Base-by-base conservation (phyloP, 2,329 filamentous ascomycete genomes). In the Fusarium succisae region DNA sequence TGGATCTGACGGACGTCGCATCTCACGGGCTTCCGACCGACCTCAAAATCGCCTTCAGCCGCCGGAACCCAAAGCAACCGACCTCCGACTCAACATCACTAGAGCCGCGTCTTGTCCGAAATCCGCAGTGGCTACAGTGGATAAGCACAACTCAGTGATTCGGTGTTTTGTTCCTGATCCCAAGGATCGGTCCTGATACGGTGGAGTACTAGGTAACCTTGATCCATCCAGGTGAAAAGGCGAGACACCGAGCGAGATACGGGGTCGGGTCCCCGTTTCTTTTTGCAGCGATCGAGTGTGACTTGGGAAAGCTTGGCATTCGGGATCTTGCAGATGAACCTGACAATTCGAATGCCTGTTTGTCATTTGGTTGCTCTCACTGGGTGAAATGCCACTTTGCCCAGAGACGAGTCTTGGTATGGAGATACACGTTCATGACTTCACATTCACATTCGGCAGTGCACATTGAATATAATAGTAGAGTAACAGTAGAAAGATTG, bases 361-460 rank as follows among this genome's bases (percentile, higher is more conserved):
- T 72, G 71, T 74, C 71, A 74, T 74, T 55, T 72, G 54, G n/a
- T 22, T 30, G 18, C 43, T 63, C 20, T 69, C 50, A 73, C 61
- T 74, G 70, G 71, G 50, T 48, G 24, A 30, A 30, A 60, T 54
- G 20, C 20, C 30, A 56, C 35, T 24, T 59, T 45, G 62, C 66
- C 54, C 24, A 71, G 56, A 65, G 39, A 20, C 24, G 38, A 24
- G 47, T 44, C 50, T 66, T 47, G 60, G 60, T 55, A 35, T 47
- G 10, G 43, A 41, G 30, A 44, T 63, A 32, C 26, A 37, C 20
- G 9, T 28, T 51, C 7, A 45, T 41, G 8, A 13, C 50, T 41
- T 28, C 35, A 54, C 24, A 22, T 39, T 55, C 24, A 54, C 24
- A 39, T 54, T 39, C 35, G 8, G 53, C 43, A 26, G 13, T 44